Evolutionary conservation across 2,329 filamentous ascomycete genomes (phyloP).

Genomic region (Pseudogymnoascus sp.): DNA sequence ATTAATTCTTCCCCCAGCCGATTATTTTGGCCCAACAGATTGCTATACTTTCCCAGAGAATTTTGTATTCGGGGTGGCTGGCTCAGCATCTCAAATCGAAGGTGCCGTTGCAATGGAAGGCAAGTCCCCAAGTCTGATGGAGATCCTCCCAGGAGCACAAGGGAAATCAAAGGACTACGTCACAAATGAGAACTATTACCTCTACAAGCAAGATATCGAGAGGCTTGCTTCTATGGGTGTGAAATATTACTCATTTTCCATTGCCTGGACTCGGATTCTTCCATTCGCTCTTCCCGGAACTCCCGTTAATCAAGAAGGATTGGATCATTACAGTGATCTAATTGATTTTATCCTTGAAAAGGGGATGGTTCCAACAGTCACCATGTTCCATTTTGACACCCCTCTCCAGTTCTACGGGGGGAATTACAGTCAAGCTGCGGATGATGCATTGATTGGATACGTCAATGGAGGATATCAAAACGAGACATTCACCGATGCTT

Average conservation of each 20-base stretch:
- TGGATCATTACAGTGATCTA: constrained; percentile 46
- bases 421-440: constrained; percentile 23
- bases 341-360: constrained; percentile 43
- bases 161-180: constrained; percentile 25
- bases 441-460: constrained; percentile 26
- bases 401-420: constrained; percentile 37
- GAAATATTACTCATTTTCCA: constrained; percentile 44
- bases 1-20: constrained; percentile 46
- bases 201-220: constrained; percentile 50
- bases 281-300: constrained; percentile 43
- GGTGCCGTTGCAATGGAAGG: constrained; percentile 38
- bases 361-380: constrained; percentile 42
- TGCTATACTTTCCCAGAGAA: constrained; percentile 43
- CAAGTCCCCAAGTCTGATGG: constrained; percentile 33
- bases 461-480: constrained; percentile 37
- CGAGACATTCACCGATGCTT: constrained; percentile 40
- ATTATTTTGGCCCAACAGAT: constrained; percentile 42
- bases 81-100: constrained; percentile 40
- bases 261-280: constrained; percentile 45
- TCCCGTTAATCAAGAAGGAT: constrained; percentile 42
- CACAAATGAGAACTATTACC: constrained; percentile 45
- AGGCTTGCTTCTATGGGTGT: constrained; percentile 44
- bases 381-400: constrained; percentile 43
- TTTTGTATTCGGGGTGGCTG: constrained; percentile 42
- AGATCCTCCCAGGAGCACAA: constrained; percentile 24